Evolutionary conservation across 306 rosid species (phyloP).

Genomic region (Casuarina glauca): DNA sequence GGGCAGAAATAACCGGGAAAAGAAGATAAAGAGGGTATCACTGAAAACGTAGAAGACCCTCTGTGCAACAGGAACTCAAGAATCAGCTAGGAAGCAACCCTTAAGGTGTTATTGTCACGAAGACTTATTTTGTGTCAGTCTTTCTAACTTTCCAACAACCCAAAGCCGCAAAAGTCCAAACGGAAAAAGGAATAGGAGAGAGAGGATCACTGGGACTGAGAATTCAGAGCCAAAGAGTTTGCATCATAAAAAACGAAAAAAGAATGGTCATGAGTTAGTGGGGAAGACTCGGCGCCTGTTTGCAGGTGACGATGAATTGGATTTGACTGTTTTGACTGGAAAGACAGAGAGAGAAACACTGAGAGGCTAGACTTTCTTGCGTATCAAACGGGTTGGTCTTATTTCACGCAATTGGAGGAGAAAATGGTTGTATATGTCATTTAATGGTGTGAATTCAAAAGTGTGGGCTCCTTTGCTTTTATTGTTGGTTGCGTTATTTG

Average conservation of each 20-base stretch:
- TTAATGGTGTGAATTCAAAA: neutral
- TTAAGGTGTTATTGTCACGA: neutral
- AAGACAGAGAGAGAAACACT: neutral
- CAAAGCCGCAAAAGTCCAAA: neutral
- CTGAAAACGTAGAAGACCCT: slow-evolving; percentile 5
- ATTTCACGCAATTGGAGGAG: neutral
- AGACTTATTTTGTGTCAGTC: neutral
- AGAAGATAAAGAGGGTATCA: neutral
- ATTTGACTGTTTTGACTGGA: slow-evolving; percentile 5
- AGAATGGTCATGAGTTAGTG: neutral
- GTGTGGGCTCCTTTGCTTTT: neutral
- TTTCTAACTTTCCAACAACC: neutral
- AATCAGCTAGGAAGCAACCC: neutral
- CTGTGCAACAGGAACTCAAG: neutral
- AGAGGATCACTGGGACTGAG: neutral
- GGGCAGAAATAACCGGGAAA: neutral
- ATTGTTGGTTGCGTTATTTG: neutral
- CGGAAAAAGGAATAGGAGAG: neutral
- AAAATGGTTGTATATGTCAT: neutral
- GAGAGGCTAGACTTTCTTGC: neutral
- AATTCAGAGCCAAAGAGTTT: neutral
- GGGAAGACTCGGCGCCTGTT: neutral
- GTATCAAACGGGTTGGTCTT: slow-evolving; percentile 2
- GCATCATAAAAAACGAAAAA: too few relatives aligned
- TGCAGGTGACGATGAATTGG: neutral